These are phyloP conservation scores for Fraxinus baroniana DNA, from an alignment of 305 asterid species.

Conservation along the genomic window DNA sequence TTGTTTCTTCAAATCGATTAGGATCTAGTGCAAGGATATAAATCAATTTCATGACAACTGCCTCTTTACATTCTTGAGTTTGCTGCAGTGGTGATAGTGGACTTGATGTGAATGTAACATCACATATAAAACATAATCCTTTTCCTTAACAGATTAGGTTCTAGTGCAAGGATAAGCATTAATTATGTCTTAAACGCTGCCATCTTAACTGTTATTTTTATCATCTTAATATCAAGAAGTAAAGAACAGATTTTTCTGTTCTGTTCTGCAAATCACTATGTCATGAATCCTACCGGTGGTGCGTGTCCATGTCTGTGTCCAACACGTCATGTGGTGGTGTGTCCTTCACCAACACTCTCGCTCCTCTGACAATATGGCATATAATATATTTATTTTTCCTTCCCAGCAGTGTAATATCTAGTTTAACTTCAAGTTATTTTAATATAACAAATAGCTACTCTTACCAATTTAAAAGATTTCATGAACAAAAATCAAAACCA, in stretches of 20 bases:
- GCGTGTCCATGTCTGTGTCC: neutral
- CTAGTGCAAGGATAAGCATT: neutral
- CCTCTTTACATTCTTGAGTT: neutral
- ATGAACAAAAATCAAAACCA: neutral
- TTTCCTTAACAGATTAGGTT: neutral
- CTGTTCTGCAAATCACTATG: neutral
- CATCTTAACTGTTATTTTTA: neutral
- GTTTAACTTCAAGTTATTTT: neutral
- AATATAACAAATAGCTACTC: neutral
- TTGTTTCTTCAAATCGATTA: neutral
- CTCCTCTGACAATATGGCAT: neutral
- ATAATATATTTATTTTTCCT: neutral
- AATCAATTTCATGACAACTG: neutral
- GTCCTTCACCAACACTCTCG: neutral
- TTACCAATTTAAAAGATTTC: neutral
- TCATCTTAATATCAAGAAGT: neutral
- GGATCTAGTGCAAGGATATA: neutral
- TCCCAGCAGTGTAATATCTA: neutral
- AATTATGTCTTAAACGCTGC: neutral
- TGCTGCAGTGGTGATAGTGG: conserved; percentile 1
- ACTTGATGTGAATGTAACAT: neutral
- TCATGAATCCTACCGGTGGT: neutral
- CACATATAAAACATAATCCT: neutral
- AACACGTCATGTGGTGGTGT: neutral
- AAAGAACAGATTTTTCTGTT: neutral